phyloP scores from a whole-genome alignment of 768 basidiomycete genomes.

The Gyrodon lividus region DNA sequence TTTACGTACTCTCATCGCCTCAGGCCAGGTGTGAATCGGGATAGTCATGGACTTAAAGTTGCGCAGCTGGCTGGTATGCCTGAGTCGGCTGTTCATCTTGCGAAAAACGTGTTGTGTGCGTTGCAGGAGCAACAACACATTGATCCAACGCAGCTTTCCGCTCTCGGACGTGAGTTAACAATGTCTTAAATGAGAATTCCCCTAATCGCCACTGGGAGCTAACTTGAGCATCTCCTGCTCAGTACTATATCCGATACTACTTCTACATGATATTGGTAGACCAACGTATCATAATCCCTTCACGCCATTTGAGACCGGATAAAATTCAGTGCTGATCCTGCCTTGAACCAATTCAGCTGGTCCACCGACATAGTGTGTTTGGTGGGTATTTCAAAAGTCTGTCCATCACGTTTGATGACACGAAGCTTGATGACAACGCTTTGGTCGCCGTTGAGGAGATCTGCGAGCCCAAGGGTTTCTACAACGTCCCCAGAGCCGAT shows the following conservation, averaged over 20 bases:
- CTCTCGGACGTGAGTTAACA: constrained; percentile 31
- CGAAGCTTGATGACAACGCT: constrained; percentile 49
- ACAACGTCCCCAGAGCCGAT: constrained; percentile 82
- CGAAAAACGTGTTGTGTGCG: constrained; percentile 49
- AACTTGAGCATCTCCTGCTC: neutral
- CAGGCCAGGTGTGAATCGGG: constrained; percentile 78
- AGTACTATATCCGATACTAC: neutral
- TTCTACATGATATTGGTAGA: neutral
- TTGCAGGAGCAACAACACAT: constrained; percentile 31
- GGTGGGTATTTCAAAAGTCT: constrained; percentile 64
- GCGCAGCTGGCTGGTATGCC: constrained; percentile 89
- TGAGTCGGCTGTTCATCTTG: constrained; percentile 54
- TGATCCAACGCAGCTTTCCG: constrained; percentile 29
- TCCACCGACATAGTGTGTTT: constrained; percentile 90
- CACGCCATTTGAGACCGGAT: constrained; percentile 61
- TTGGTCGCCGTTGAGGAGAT: constrained; percentile 50
- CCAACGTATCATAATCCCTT: neutral
- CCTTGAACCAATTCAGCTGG: constrained; percentile 86
- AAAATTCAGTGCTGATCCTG: constrained; percentile 87
- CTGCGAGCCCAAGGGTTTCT: constrained; percentile 79
- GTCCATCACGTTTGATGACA: constrained; percentile 66
- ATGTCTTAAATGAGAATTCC: neutral
- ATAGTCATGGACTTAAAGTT: constrained; percentile 90
- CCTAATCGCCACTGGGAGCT: neutral
- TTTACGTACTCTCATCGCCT: constrained; percentile 86